Evolutionary conservation across 352 stramenopile genomes (phyloP).

Genomic region (Phytophthora capsici): DNA sequence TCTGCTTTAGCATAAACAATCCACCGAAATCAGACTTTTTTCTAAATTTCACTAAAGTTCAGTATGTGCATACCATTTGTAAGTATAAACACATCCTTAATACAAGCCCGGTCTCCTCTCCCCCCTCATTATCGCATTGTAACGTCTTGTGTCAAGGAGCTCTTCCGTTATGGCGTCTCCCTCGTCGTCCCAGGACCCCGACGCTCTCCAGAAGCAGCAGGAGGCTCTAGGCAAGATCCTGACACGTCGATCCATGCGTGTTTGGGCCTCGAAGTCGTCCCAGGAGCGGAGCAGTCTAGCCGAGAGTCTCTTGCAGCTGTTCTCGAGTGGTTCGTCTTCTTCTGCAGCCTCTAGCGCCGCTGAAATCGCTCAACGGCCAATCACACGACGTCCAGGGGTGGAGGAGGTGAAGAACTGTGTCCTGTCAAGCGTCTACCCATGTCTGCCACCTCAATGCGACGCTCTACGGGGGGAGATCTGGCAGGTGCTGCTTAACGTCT

Average conservation of each 20-base stretch:
- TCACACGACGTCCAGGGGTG: constrained; percentile 77
- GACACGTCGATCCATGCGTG: constrained; percentile 52
- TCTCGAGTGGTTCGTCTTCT: constrained; percentile 50
- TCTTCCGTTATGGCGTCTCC: constrained; percentile 25
- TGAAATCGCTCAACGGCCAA: constrained; percentile 39
- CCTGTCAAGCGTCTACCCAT: constrained; percentile 50
- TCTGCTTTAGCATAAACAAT: constrained; percentile 12
- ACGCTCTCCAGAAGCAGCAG: constrained; percentile 16
- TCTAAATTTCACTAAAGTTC: constrained; percentile 4
- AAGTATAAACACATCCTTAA: constrained; percentile 6
- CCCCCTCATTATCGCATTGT: constrained; percentile 12
- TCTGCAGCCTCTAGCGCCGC: constrained; percentile 11
- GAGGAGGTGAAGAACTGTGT: constrained; percentile 76
- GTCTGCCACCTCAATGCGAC: constrained; percentile 58
- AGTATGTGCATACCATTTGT: not conserved
- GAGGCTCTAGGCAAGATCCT: constrained; percentile 52
- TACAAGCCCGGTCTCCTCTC: constrained; percentile 26
- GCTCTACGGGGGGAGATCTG: constrained; percentile 74
- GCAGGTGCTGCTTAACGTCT: constrained; percentile 84
- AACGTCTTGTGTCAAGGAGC: constrained; percentile 2
- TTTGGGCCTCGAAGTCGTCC: constrained; percentile 61
- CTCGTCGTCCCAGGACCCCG: constrained; percentile 2
- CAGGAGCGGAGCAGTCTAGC: constrained; percentile 65
- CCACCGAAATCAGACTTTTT: constrained; percentile 21
- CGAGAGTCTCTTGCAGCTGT: constrained; percentile 65